These are phyloP conservation scores for Bidens hawaiensis DNA, from an alignment of 140 eudicot genomes.

Conservation along the genomic window DNA sequence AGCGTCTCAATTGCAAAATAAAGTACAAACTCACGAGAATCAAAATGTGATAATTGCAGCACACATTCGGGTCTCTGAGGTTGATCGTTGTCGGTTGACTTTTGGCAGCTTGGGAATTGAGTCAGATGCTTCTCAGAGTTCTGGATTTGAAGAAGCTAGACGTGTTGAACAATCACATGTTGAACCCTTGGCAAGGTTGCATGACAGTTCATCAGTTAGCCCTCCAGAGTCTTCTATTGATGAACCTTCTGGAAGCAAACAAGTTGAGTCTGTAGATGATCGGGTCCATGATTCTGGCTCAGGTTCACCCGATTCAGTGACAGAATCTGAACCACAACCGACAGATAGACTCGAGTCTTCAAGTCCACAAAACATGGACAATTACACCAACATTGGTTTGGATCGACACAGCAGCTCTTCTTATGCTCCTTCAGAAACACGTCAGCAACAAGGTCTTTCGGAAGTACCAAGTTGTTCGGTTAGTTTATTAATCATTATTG, in stretches of 20 bases:
- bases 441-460: constrained; percentile 50
- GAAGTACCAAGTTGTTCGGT: constrained; percentile 70
- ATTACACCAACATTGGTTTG: constrained; percentile 54
- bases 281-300: constrained; percentile 57
- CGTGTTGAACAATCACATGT: constrained; percentile 30
- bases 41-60: constrained; percentile 87
- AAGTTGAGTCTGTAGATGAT: constrained; percentile 46
- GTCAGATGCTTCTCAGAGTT: constrained; percentile 26
- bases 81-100: constrained; percentile 58
- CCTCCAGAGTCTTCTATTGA: constrained; percentile 48
- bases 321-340: constrained; percentile 49
- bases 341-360: constrained; percentile 48
- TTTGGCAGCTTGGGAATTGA: constrained; percentile 77
- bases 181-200: constrained; percentile 51
- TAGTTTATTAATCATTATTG: too few species aligned
- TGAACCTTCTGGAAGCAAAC: constrained; percentile 49
- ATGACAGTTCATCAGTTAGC: constrained; percentile 43
- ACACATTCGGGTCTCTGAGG: constrained; percentile 76
- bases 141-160: constrained; percentile 33
- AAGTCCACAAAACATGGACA: constrained; percentile 46
- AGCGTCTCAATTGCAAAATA: too few species aligned
- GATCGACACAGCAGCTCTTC: constrained; percentile 44
- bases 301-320: constrained; percentile 47
- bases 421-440: constrained; percentile 48
- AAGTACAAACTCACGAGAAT: constrained; percentile 35